Conservation (phyloP, 2,329 filamentous ascomycete species). For the Pseudocercospora fuligena region DNA sequence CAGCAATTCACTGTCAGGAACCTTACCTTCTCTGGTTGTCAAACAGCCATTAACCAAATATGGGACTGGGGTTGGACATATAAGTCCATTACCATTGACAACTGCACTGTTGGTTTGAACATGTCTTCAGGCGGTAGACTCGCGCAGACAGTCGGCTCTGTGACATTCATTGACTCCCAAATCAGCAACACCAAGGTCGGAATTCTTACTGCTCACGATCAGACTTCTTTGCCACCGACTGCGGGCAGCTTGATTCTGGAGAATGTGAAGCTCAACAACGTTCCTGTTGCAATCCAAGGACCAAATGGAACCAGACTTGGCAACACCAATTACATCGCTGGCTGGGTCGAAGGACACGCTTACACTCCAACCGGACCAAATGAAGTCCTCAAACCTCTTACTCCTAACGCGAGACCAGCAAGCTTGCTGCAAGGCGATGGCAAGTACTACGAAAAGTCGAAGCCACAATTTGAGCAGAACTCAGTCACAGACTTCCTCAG, state of each 20-base stretch:
- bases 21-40: constrained; percentile 57
- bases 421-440: constrained; percentile 50
- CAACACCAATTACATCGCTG: constrained; percentile 39
- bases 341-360: constrained; percentile 51
- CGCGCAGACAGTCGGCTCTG: constrained; percentile 57
- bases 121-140: constrained; percentile 50
- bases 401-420: constrained; percentile 49
- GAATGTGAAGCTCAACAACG: constrained; percentile 58
- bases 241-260: constrained; percentile 61
- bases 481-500: constrained; percentile 49
- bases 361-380: constrained; percentile 52
- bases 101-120: constrained; percentile 59
- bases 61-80: constrained; percentile 66
- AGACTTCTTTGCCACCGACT: constrained; percentile 48
- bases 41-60: constrained; percentile 60
- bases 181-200: constrained; percentile 58
- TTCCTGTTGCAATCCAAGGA: constrained; percentile 50
- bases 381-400: constrained; percentile 50
- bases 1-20: constrained; percentile 61
- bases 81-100: constrained; percentile 52
- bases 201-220: constrained; percentile 54
- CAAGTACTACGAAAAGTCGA: constrained; percentile 57
- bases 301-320: constrained; percentile 42
- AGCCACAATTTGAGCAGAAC: constrained; percentile 58
- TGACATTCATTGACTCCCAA: constrained; percentile 62